Evolutionary conservation across 345 rosid species (phyloP).

Genomic region (Physaria fendleri): DNA sequence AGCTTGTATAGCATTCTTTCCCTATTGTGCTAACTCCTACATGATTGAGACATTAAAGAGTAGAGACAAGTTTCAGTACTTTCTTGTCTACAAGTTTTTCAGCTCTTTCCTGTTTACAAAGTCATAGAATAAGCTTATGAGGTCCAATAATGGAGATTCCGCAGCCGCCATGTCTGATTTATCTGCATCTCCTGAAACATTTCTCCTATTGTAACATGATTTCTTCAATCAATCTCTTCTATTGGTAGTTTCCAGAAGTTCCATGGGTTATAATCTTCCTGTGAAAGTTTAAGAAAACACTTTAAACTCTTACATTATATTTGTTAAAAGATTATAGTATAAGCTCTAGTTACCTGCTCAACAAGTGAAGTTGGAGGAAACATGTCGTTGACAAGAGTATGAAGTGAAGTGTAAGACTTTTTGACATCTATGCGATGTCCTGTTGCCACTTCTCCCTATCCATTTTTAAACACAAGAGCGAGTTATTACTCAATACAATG

Average conservation of each 20-base stretch:
- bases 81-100: slow-evolving; percentile 6
- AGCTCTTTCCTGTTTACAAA: slow-evolving; percentile 6
- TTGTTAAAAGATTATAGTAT: background rate
- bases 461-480: background rate
- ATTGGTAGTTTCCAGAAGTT: slow-evolving; percentile 75
- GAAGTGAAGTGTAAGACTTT: slow-evolving; percentile 79
- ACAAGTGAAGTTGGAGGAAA: slow-evolving; percentile 73
- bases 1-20: slow-evolving; percentile 8
- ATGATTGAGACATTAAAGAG: slow-evolving; percentile 14
- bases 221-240: slow-evolving; percentile 42
- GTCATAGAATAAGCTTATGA: slow-evolving; percentile 1
- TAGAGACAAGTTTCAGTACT: slow-evolving; percentile 3
- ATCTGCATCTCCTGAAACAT: background rate
- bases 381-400: slow-evolving; percentile 88
- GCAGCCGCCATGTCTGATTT: background rate
- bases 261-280: slow-evolving; percentile 90
- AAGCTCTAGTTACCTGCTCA: slow-evolving; percentile 58
- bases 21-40: slow-evolving; percentile 25
- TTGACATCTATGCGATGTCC: slow-evolving; percentile 64
- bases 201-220: background rate
- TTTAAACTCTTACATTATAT: background rate
- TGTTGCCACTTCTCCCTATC: slow-evolving; percentile 86
- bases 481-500: background rate
- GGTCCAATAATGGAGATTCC: background rate
- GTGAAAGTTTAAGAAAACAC: slow-evolving; percentile 20